Base-by-base conservation (phyloP, 306 rosid genomes). In the Malus sylvestris region DNA sequence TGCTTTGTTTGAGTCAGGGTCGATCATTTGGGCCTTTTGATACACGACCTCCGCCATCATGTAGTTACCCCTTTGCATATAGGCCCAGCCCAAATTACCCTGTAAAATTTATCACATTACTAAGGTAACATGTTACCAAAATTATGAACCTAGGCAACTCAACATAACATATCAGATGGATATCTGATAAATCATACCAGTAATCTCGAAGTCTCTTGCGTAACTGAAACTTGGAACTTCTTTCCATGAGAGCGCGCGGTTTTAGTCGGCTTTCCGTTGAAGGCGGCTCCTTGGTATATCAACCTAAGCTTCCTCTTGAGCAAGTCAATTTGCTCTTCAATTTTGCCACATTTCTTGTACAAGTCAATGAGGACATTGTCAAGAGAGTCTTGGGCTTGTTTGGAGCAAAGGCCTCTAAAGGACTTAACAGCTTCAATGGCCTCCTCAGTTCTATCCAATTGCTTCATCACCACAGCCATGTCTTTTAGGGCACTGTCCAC, bases 391-490 rank as follows among this genome's bases (percentile, higher is more conserved):
- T 95, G 98, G 10, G 98, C 88, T 78, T 92, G 96, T 82, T 87
- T 90, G 42, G 97, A 84, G 81, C 97, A 95, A 11, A 86, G 85
- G 1, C 57, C 58, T 81, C 98, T 81, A 38, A 90, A 95, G 1
- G 97, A 84, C 70, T 79, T 77, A 32, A 95, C 79, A 3, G 96
- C 91, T 83, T 90, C 86, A 88, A 95, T 89, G 80, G 98, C 98
- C 87, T 95, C 97, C 72, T 89, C 89, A 0, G 87, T 76, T 84
- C 97, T 85, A 58, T 90, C 88, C 25, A 86, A 52, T n/a, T 89
- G 93, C 76, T 95, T 95, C 97, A 95, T 90, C 71, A 90, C 97
- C 27, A 95, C 96, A 0, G 96, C 96, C 98, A 95, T 92, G 68
- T 95, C 98, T 67, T 95, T 95, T 1, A 95, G 71, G 10, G 98